Percentiles rank a stretch among this genome's conserved stretches.
Conservation (phyloP, 148 eudicot species). For the Spergularia marina region DNA sequence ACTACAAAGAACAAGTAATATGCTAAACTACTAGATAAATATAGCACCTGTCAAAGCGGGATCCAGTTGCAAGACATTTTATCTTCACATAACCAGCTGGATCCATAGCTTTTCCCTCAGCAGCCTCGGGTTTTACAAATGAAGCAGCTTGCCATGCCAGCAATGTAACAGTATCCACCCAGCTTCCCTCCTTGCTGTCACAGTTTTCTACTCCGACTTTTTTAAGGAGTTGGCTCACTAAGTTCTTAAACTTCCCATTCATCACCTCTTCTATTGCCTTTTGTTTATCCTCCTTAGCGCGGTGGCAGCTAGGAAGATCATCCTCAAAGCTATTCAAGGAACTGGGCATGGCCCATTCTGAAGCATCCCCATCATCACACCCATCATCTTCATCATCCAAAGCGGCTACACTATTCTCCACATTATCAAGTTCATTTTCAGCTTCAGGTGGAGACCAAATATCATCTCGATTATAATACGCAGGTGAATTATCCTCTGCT, state of each 20-base stretch:
- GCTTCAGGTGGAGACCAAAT: constrained; percentile 87
- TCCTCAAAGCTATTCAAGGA: constrained; percentile 48
- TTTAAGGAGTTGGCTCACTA: constrained; percentile 65
- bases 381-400: constrained; percentile 74
- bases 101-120: constrained; percentile 80
- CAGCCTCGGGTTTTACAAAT: constrained; percentile 66
- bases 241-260: constrained; percentile 77
- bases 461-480: constrained; percentile 37
- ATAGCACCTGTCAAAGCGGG: constrained; percentile 57
- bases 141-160: constrained; percentile 88
- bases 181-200: constrained; percentile 43
- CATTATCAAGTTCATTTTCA: constrained; percentile 56
- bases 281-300: constrained; percentile 51
- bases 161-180: constrained; percentile 80
- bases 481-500: constrained; percentile 31
- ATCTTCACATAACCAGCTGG: constrained; percentile 87
- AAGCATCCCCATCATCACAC: constrained; percentile 58
- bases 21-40: background rate
- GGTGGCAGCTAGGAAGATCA: constrained; percentile 42
- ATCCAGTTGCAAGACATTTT: constrained; percentile 83
- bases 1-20: background rate
- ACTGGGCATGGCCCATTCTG: constrained; percentile 59
- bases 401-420: constrained; percentile 45
- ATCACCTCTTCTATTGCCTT: constrained; percentile 62
- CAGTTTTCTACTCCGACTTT: constrained; percentile 47